A percentile compares a stretch with the other conserved stretches of the same genome.
Evolutionary conservation across 2,329 filamentous ascomycete species (phyloP).

Genomic region (Curvularia sp.): DNA sequence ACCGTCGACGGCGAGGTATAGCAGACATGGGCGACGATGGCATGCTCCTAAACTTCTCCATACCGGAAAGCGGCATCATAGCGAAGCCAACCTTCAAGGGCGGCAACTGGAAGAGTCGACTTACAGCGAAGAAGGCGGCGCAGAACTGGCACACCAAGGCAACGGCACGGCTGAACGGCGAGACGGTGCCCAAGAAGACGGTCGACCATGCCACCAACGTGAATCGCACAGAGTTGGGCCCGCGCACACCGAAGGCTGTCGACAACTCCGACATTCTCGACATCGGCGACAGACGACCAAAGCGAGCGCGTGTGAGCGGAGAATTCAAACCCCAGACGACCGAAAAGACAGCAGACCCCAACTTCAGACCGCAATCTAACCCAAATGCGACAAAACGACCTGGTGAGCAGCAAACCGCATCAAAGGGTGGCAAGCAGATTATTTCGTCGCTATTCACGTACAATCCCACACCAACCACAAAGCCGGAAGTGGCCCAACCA

Average conservation of each 20-base stretch:
- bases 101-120: slow-evolving; percentile 89
- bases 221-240: slow-evolving; percentile 43
- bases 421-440: slow-evolving; percentile 65
- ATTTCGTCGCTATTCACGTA: slow-evolving; percentile 92
- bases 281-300: slow-evolving; percentile 37
- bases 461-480: slow-evolving; percentile 77
- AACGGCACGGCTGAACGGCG: slow-evolving; percentile 42
- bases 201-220: slow-evolving; percentile 37
- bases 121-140: slow-evolving; percentile 76
- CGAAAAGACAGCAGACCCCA: slow-evolving; percentile 26
- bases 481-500: slow-evolving; percentile 59
- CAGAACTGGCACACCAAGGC: slow-evolving; percentile 60
- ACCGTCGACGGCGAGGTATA: slow-evolving; percentile 5
- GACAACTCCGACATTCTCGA: slow-evolving; percentile 28
- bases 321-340: slow-evolving; percentile 47
- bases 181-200: slow-evolving; percentile 32
- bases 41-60: slow-evolving; percentile 90
- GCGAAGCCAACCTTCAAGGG: slow-evolving; percentile 76
- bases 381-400: slow-evolving; percentile 37
- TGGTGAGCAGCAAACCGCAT: slow-evolving; percentile 45
- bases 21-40: slow-evolving; percentile 86
- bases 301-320: slow-evolving; percentile 48
- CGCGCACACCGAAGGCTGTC: slow-evolving; percentile 25
- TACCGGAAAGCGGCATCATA: slow-evolving; percentile 71
- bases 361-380: slow-evolving; percentile 45